Evolutionary conservation across 305 asterid genomes (phyloP).

Genomic region (Lippia alba): DNA sequence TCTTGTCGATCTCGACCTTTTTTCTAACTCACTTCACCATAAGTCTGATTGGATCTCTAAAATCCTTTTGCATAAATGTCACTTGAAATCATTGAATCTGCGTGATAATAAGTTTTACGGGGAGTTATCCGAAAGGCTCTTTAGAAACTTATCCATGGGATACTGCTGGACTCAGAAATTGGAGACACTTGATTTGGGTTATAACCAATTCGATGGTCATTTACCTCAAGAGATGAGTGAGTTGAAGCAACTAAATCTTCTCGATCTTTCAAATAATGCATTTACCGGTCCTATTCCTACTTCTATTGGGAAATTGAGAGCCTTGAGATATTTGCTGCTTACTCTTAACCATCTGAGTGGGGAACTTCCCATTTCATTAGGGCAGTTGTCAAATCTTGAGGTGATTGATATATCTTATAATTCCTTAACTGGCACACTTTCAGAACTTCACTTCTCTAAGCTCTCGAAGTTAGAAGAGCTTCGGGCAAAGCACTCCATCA

Average conservation of each 20-base stretch:
- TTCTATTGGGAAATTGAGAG: too few relatives aligned
- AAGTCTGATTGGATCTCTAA: not conserved
- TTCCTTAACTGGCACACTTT: conserved; percentile 13
- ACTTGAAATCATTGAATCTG: conserved; percentile 13
- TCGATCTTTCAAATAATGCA: conserved; percentile 3
- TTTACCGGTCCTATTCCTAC: not conserved
- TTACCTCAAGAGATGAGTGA: conserved; percentile 13
- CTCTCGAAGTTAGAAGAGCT: conserved; percentile 4
- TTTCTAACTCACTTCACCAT: not conserved
- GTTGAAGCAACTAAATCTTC: not conserved
- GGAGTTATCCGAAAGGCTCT: not conserved
- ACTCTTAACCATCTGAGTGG: not conserved
- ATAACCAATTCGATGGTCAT: not conserved
- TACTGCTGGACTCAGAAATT: conserved; percentile 1
- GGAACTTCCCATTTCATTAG: conserved; percentile 11
- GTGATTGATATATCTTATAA: not conserved
- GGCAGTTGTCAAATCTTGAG: conserved; percentile 21
- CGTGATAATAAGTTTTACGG: not conserved
- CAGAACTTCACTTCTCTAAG: conserved; percentile 20
- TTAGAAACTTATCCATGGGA: not conserved
- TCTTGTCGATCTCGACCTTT: not conserved
- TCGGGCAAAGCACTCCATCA: not conserved
- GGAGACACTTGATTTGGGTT: not conserved
- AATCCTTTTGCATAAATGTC: conserved; percentile 1
- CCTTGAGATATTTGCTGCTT: not conserved